Base-by-base conservation (phyloP, 345 rosid genomes). In the Isatis tinctoria region DNA sequence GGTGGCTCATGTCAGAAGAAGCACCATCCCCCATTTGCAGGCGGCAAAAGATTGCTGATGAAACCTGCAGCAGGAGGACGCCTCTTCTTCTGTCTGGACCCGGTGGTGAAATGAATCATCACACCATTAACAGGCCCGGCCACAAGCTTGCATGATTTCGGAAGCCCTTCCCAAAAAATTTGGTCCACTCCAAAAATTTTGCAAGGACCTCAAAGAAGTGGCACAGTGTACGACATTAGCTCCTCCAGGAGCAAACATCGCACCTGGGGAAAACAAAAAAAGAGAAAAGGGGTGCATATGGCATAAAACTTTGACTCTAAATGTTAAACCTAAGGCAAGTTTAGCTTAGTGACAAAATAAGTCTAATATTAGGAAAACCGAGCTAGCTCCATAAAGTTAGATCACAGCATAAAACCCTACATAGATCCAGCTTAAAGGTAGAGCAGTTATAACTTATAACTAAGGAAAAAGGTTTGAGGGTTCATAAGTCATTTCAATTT, bases 181-280 rank as follows among this genome's bases (percentile, higher is more conserved):
- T 75, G 89, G 88, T 85, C 90, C 90, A 43, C 89, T 83, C 91
- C 96, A 86, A 86, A 82, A 60, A 79, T 78, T 79, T 85, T 82
- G 92, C 93, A 81, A 84, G 74, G 78, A 72, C 90, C 88, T 83
- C 77, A 78, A 78, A 77, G 87, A 85, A 92, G 84, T 87, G 82
- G 87, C 87, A 85, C 95, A 92, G 96, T 79, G 97, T 90, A 95
- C 97, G 98, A 95, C 97, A 95, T 95, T 89, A 80, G 97, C 99
- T 90, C 99, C 78, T 63, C 78, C 60, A 73, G 81, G 81, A 78
- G 81, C 81, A 86, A 95, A 95, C 90, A 92, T 95, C 97, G 99
- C 96, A 90, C 90, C 98, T 90, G 91, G 87, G 96, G 84, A 86
- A 87, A 94, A 53, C 59, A 53, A 86, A 87, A 54, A 57, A 7